phyloP scores from a whole-genome alignment of 2,329 filamentous ascomycete genomes.

The Dactylellina sp. region DNA sequence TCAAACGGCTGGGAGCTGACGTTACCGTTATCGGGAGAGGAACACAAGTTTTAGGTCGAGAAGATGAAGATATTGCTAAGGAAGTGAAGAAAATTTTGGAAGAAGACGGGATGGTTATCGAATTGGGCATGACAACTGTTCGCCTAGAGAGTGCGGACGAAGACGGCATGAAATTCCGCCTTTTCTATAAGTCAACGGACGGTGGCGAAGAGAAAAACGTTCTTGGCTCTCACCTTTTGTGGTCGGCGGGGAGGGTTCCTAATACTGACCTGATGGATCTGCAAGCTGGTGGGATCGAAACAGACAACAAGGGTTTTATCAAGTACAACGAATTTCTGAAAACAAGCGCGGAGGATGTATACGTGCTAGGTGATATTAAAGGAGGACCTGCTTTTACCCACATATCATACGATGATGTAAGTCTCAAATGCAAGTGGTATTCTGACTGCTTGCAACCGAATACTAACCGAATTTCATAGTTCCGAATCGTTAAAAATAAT shows the following conservation, averaged over 20 bases:
- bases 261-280: constrained; percentile 68
- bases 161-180: constrained; percentile 19
- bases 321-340: constrained; percentile 65
- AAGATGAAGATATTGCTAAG: constrained; percentile 68
- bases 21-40: constrained; percentile 68
- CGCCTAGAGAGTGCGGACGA: constrained; percentile 21
- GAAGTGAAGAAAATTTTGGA: constrained; percentile 65
- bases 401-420: constrained; percentile 69
- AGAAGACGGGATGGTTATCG: constrained; percentile 64
- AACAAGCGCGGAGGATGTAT: constrained; percentile 65
- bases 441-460: background rate
- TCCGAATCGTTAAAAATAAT: constrained; percentile 68
- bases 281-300: constrained; percentile 64
- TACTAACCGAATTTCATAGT: constrained; percentile 58
- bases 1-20: constrained; percentile 67
- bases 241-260: constrained; percentile 68
- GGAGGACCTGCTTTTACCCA: constrained; percentile 70
- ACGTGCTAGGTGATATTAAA: constrained; percentile 69
- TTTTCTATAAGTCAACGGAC: constrained; percentile 20
- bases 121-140: constrained; percentile 31
- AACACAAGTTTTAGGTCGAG: constrained; percentile 64
- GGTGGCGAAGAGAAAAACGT: constrained; percentile 60
- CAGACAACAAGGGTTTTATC: constrained; percentile 65
- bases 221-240: constrained; percentile 67
- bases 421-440: background rate